Percentiles rank a stretch among this genome's conserved stretches.
Conservation (phyloP, 2,329 filamentous ascomycete species). For the Cytospora leucostoma region DNA sequence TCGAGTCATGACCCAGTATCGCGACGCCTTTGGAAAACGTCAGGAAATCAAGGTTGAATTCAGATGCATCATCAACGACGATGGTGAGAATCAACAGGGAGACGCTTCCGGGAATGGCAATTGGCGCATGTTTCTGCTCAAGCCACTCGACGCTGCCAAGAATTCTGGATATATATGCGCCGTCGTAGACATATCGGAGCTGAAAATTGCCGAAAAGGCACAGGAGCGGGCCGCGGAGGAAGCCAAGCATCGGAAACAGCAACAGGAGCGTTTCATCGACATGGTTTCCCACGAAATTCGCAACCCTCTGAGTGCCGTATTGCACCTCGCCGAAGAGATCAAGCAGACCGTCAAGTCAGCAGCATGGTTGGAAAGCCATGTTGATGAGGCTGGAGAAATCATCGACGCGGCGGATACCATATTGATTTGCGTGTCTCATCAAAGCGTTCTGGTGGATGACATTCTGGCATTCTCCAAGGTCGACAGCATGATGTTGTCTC, state of each 20-base stretch:
- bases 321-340: background rate
- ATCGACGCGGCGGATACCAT: constrained; percentile 10
- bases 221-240: constrained; percentile 8
- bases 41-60: constrained; percentile 19
- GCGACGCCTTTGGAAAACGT: constrained; percentile 11
- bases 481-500: constrained; percentile 17
- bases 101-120: constrained; percentile 1
- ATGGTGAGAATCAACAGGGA: background rate
- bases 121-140: constrained; percentile 19
- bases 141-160: background rate
- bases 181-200: constrained; percentile 14
- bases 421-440: constrained; percentile 15
- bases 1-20: constrained; percentile 17
- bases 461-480: constrained; percentile 18
- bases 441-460: constrained; percentile 18
- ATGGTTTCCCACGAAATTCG: constrained; percentile 14
- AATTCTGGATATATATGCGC: constrained; percentile 10
- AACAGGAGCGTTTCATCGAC: constrained; percentile 22
- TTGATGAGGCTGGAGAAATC: constrained; percentile 4
- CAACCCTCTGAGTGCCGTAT: background rate
- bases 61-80: constrained; percentile 6
- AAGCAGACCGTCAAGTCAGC: background rate
- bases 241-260: constrained; percentile 19
- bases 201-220: constrained; percentile 13
- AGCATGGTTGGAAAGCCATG: background rate